These are phyloP conservation scores for Tillandsia fasciculata DNA, from an alignment of 176 grass and related monocot species.

Conservation along the genomic window DNA sequence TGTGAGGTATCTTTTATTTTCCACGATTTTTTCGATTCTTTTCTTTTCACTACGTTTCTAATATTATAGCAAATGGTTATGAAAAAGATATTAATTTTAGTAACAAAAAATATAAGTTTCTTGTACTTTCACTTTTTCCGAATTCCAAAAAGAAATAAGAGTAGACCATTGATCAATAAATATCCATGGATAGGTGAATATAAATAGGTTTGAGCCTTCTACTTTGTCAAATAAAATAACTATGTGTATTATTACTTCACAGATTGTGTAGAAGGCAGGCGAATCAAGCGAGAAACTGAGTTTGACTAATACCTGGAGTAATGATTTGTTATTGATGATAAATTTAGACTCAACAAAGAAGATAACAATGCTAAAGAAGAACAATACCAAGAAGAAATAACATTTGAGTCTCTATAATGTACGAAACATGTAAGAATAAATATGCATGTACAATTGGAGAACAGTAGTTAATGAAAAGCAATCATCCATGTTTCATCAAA, in stretches of 20 bases:
- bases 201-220: not conserved
- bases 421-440: not conserved
- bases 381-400: not conserved
- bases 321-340: constrained; percentile 4
- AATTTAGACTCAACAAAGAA: not conserved
- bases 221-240: not conserved
- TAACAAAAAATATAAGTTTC: too few relatives aligned
- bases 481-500: too few relatives aligned
- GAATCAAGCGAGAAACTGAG: constrained; percentile 41
- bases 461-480: not conserved
- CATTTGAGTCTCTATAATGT: not conserved
- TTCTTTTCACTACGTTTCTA: too few relatives aligned
- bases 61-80: too few relatives aligned
- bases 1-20: too few relatives aligned
- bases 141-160: too few relatives aligned
- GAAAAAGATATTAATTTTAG: too few relatives aligned
- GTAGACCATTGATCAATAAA: not conserved
- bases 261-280: constrained; percentile 43
- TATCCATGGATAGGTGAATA: not conserved
- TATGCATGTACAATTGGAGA: not conserved
- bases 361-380: constrained; percentile 6
- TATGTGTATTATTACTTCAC: constrained; percentile 24
- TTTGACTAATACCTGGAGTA: constrained; percentile 36
- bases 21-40: too few relatives aligned
- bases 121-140: too few relatives aligned